Evolutionary conservation across 2,329 filamentous ascomycete genomes (phyloP).

Genomic region (Ploettnerulaceae sp.): DNA sequence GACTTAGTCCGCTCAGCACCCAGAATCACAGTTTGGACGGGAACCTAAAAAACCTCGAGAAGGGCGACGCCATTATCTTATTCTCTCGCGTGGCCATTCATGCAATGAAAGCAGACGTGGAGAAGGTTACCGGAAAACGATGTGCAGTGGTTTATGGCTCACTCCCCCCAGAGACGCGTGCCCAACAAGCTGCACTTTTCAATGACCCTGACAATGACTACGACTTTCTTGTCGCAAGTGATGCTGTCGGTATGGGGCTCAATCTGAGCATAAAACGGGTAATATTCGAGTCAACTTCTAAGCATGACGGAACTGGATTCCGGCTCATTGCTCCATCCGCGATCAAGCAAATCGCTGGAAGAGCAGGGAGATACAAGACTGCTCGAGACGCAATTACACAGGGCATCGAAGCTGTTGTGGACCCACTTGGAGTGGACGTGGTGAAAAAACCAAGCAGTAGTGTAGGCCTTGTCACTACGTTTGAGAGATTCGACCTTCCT

Average conservation of each 20-base stretch:
- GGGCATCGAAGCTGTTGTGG: slow-evolving; percentile 1
- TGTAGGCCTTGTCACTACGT: slow-evolving; percentile 71
- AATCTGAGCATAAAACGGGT: slow-evolving; percentile 90
- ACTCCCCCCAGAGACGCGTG: slow-evolving; percentile 85
- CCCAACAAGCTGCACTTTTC: slow-evolving; percentile 86
- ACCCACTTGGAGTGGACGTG: background rate
- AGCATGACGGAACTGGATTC: slow-evolving; percentile 59
- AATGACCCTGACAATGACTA: slow-evolving; percentile 96
- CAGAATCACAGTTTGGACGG: slow-evolving; percentile 59
- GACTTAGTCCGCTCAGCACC: slow-evolving; percentile 71
- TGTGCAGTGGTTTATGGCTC: slow-evolving; percentile 93
- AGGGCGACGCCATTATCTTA: slow-evolving; percentile 85
- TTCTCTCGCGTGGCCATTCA: slow-evolving; percentile 84
- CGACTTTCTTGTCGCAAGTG: slow-evolving; percentile 87
- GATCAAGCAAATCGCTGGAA: slow-evolving; percentile 90
- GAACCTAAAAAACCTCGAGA: slow-evolving; percentile 63
- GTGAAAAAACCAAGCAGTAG: slow-evolving; percentile 10
- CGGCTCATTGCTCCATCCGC: slow-evolving; percentile 65
- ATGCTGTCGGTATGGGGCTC: slow-evolving; percentile 95
- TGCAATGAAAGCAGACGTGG: slow-evolving; percentile 70
- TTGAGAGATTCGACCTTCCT: slow-evolving; percentile 65
- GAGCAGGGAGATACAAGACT: slow-evolving; percentile 80
- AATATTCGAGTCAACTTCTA: slow-evolving; percentile 74
- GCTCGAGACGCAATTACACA: slow-evolving; percentile 51
- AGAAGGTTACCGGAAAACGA: slow-evolving; percentile 67